phyloP scores from a whole-genome alignment of 139 green algal genomes.

The Tetraselmis chui region DNA sequence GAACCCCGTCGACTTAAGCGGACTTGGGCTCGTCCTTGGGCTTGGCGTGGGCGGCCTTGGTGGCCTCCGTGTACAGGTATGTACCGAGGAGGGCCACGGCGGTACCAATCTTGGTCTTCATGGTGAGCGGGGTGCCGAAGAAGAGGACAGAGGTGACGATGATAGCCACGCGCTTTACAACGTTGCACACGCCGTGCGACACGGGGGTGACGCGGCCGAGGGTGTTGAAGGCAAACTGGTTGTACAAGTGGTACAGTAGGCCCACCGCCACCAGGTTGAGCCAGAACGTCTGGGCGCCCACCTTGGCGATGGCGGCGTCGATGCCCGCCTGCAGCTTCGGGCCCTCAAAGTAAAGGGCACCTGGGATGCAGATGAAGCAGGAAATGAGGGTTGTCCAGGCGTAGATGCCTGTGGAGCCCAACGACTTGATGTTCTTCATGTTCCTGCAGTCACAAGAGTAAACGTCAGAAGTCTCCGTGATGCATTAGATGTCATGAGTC shows the following conservation, averaged over 20 bases:
- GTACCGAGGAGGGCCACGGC: conserved; percentile 54
- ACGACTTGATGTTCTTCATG: conserved; percentile 71
- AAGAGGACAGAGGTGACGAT: conserved; percentile 84
- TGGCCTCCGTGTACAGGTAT: conserved; percentile 34
- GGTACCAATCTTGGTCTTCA: conserved; percentile 81
- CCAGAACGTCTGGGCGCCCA: conserved; percentile 76
- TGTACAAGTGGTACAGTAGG: conserved; percentile 99
- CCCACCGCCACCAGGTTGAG: conserved; percentile 77
- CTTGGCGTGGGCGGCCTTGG: conserved; percentile 23
- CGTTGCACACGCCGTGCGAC: conserved; percentile 97
- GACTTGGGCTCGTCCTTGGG: background rate
- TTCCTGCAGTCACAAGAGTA: conserved; percentile 41
- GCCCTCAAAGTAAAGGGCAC: conserved; percentile 79
- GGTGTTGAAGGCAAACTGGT: conserved; percentile 99
- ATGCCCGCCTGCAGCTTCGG: conserved; percentile 30
- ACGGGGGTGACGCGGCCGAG: conserved; percentile 90
- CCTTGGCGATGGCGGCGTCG: conserved; percentile 42
- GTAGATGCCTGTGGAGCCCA: conserved; percentile 89
- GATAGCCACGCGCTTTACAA: conserved; percentile 98
- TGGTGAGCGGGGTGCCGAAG: conserved; percentile 73
- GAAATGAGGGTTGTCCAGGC: conserved; percentile 96
- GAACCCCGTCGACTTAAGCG: no score
- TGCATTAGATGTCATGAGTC: no score
- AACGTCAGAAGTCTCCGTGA: no score
- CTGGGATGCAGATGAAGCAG: conserved; percentile 80